Evolutionary conservation across 352 stramenopile genomes (phyloP).

Genomic region (Globisporangium megalacanthum): DNA sequence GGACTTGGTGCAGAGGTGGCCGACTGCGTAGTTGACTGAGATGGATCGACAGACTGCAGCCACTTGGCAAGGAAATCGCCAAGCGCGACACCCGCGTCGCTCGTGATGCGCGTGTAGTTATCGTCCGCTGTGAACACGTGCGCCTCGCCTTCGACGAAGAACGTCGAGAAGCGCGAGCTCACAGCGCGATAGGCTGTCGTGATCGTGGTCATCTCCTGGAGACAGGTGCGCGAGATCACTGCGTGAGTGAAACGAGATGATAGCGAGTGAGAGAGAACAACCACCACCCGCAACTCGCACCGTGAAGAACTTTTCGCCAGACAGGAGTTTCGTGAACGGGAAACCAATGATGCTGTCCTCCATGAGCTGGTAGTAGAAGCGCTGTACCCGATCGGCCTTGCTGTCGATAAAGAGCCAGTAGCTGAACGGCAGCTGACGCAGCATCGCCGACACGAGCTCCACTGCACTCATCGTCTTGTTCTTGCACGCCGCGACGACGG

Average conservation of each 20-base stretch:
- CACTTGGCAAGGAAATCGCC: slow-evolving; percentile 9
- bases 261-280: too few species aligned
- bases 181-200: slow-evolving; percentile 30
- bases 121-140: slow-evolving; percentile 36
- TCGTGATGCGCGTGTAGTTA: slow-evolving; percentile 21
- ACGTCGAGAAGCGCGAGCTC: slow-evolving; percentile 31
- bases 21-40: too few species aligned
- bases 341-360: slow-evolving; percentile 42
- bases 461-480: slow-evolving; percentile 21
- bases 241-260: neutral
- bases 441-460: slow-evolving; percentile 33
- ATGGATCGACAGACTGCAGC: neutral
- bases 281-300: neutral
- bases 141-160: slow-evolving; percentile 40
- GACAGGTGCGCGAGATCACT: neutral
- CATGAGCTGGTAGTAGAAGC: slow-evolving; percentile 57
- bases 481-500: slow-evolving; percentile 19
- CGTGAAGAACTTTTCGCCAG: slow-evolving; percentile 25
- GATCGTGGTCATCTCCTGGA: slow-evolving; percentile 26
- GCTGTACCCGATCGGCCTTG: slow-evolving; percentile 50
- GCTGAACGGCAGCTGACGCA: slow-evolving; percentile 26
- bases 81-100: slow-evolving; percentile 19
- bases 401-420: slow-evolving; percentile 64
- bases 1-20: too few species aligned
- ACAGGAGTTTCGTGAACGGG: slow-evolving; percentile 55